These are phyloP conservation scores for Tylopilus microsporus DNA, from an alignment of 1,284 basidiomycete genomes.

Conservation along the genomic window DNA sequence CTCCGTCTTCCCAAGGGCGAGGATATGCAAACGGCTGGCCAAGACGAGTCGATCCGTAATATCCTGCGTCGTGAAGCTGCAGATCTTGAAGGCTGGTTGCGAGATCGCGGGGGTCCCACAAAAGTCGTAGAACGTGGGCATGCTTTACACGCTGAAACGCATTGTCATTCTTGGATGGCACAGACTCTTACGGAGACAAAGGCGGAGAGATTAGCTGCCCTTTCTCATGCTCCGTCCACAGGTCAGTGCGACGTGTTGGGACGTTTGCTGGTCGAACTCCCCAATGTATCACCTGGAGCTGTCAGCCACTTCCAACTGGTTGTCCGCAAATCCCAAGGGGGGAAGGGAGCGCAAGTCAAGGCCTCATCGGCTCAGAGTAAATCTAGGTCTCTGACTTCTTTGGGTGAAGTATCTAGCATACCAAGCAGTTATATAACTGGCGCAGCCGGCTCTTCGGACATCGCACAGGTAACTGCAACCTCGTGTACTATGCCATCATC, in stretches of 20 bases:
- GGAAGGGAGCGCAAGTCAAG: background rate
- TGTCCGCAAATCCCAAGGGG: background rate
- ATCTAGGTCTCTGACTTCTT: too few relatives aligned
- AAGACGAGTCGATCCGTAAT: background rate
- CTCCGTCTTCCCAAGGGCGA: slow-evolving; percentile 6
- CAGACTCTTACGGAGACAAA: background rate
- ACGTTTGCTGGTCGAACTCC: slow-evolving; percentile 8
- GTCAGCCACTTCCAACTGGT: background rate
- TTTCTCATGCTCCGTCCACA: background rate
- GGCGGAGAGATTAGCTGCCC: background rate
- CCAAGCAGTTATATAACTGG: too few relatives aligned
- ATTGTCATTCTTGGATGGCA: background rate
- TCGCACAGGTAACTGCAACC: too few relatives aligned
- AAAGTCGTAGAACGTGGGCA: background rate
- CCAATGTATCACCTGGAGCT: background rate
- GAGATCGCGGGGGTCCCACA: background rate
- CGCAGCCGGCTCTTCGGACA: too few relatives aligned
- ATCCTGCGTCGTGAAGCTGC: too few relatives aligned
- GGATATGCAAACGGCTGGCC: background rate
- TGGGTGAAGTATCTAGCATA: too few relatives aligned
- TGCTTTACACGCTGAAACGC: background rate
- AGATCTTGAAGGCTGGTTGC: background rate
- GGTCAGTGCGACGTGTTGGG: slow-evolving; percentile 11
- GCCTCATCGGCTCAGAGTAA: too few relatives aligned
- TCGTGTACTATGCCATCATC: background rate